These are phyloP conservation scores for Fragaria vesca DNA, from an alignment of 306 rosid genomes.

Conservation along the genomic window DNA sequence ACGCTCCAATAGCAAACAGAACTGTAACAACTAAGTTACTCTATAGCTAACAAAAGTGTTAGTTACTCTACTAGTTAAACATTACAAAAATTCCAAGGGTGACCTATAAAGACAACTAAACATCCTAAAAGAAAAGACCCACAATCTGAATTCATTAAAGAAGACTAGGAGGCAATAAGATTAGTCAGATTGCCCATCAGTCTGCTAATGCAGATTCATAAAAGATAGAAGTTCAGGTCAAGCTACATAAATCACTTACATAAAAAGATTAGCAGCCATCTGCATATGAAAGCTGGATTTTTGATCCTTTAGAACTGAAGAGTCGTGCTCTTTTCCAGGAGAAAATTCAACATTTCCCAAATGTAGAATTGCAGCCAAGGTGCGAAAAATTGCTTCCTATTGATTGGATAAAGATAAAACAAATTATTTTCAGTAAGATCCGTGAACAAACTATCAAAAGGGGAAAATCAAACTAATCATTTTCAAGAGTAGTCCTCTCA, in stretches of 20 bases:
- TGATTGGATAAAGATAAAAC: constrained; percentile 21
- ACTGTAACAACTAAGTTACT: background rate
- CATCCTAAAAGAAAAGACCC: background rate
- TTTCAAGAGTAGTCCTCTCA: constrained; percentile 3
- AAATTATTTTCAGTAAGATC: background rate
- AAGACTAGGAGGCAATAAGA: background rate
- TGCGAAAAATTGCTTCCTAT: constrained; percentile 88
- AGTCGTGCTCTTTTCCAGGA: constrained; percentile 96
- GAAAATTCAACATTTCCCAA: constrained; percentile 91
- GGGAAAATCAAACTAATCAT: constrained; percentile 11
- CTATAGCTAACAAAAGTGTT: no score
- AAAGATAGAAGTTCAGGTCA: constrained; percentile 18
- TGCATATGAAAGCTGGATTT: constrained; percentile 72
- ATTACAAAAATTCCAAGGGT: background rate
- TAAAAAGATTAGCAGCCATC: constrained; percentile 83
- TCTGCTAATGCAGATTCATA: background rate
- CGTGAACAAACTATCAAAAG: background rate
- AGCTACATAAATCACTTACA: constrained; percentile 46
- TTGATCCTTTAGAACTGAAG: constrained; percentile 71
- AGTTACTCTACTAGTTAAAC: background rate
- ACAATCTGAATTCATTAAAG: background rate
- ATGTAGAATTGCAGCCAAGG: constrained; percentile 90
- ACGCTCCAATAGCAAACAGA: background rate
- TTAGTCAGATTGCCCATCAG: background rate
- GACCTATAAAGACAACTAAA: constrained; percentile 2